These are phyloP conservation scores for Chaetomium strumarium DNA, from an alignment of 2,329 filamentous ascomycete species.

Conservation along the genomic window DNA sequence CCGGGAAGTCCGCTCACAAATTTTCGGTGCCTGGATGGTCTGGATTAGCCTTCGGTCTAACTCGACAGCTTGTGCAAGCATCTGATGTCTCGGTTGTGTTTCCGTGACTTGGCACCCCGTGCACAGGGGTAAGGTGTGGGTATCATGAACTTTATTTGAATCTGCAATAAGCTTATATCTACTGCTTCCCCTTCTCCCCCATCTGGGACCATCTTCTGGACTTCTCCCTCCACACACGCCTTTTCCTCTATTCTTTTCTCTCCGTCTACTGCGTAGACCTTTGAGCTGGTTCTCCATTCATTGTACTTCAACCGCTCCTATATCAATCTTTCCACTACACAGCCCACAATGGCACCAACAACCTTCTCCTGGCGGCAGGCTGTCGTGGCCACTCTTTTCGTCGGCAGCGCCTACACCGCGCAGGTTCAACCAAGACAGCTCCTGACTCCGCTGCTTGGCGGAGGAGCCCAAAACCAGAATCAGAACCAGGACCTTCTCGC, in stretches of 20 bases:
- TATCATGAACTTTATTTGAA: slow-evolving; percentile 1
- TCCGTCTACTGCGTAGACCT: slow-evolving; percentile 19
- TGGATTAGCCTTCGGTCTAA: neutral
- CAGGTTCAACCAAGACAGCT: neutral
- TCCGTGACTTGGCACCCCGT: neutral
- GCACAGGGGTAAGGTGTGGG: neutral
- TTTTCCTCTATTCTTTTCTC: neutral
- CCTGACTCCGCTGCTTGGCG: neutral
- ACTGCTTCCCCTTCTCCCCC: neutral
- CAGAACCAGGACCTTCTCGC: neutral
- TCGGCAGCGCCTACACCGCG: slow-evolving; percentile 7
- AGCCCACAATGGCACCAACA: slow-evolving; percentile 11
- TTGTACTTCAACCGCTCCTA: neutral
- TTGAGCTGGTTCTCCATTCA: slow-evolving; percentile 1
- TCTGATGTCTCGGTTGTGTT: slow-evolving; percentile 7
- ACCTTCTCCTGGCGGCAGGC: slow-evolving; percentile 22
- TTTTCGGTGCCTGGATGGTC: neutral
- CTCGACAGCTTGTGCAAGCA: neutral
- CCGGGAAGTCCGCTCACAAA: neutral
- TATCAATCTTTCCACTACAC: neutral
- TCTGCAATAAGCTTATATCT: neutral
- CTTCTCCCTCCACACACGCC: neutral
- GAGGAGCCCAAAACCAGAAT: neutral
- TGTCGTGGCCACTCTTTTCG: slow-evolving; percentile 15
- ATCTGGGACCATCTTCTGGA: neutral